phyloP scores from a whole-genome alignment of 2,329 filamentous ascomycete species.

The Verticillium dahliae region DNA sequence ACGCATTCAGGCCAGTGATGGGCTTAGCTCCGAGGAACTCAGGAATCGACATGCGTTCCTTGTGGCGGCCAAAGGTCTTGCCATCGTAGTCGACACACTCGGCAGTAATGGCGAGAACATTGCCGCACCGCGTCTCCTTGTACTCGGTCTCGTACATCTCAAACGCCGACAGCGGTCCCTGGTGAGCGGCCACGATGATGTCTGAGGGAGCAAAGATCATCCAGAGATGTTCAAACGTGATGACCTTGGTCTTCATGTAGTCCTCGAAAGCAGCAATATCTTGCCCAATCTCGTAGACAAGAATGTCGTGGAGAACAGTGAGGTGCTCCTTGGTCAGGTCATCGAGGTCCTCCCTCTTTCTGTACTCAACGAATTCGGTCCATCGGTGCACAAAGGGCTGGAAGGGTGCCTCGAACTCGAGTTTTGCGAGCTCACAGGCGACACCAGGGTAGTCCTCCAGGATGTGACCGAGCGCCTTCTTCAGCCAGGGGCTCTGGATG shows the following conservation, averaged over 20 bases:
- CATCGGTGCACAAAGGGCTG: constrained; percentile 61
- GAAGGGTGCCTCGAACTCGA: constrained; percentile 56
- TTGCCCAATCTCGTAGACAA: constrained; percentile 44
- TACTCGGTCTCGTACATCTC: constrained; percentile 30
- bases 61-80: constrained; percentile 34
- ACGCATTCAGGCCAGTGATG: constrained; percentile 35
- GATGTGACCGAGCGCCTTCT: constrained; percentile 46
- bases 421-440: constrained; percentile 49
- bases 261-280: constrained; percentile 43
- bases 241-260: constrained; percentile 44
- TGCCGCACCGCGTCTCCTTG: constrained; percentile 26
- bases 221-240: constrained; percentile 47
- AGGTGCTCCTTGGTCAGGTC: constrained; percentile 37
- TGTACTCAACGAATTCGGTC: constrained; percentile 36
- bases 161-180: constrained; percentile 31
- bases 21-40: constrained; percentile 36
- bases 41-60: constrained; percentile 25
- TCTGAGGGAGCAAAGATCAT: constrained; percentile 44
- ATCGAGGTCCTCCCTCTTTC: constrained; percentile 33
- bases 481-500: constrained; percentile 56
- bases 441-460: constrained; percentile 54
- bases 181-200: constrained; percentile 29
- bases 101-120: constrained; percentile 29
- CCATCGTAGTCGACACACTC: constrained; percentile 43
- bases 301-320: constrained; percentile 35